Base-by-base conservation (phyloP, 1,284 basidiomycete species). In the Meira nashicola region DNA sequence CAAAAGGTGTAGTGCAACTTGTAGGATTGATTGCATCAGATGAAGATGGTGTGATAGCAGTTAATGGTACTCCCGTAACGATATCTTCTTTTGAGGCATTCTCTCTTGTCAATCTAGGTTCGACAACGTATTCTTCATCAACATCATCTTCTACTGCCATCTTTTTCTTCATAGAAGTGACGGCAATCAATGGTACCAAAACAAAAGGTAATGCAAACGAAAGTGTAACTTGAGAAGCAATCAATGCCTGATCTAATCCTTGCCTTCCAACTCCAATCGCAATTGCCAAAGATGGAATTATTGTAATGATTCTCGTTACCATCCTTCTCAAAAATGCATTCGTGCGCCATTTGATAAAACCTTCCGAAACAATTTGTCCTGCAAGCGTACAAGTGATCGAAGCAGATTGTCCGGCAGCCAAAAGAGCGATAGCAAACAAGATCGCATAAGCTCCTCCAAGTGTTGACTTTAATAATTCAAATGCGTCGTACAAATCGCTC, bases 341-440 rank as follows among this genome's bases (percentile, higher is more conserved):
- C 51, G 91, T 84, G 55, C 84, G 84, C 93, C 93, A 97, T 59
- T 86, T 85, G 62, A 98, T 83, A 79, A 96, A 95, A 0, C 94
- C 94, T 80, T 97, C 94, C 0, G 87, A 88, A 38, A 97, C 89
- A 47, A 92, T 87, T 79, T 97, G 83, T 0, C 93, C 94, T 0
- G 92, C 89, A 11, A 97, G 83, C 0, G 92, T 97, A 7, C 90
- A 92, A 1, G 95, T 90, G 62, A 97, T 86, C 9, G 89, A 90
- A 0, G 94, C 90, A 65, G 89, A 91, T 82, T 97, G 92, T 2
- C 93, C 93, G 0, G 92, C 84, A 40, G 87, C 86, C 0, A 77
- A 65, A 49, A 77, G 59, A 10, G 71, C 75, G 21, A 77, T 64
- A 33, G 66, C 73, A 53, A 77, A 77, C 3, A 77, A 60, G 23